Evolutionary conservation across 2,329 filamentous ascomycete species (phyloP).

Genomic region (Fusarium austroafricanum): DNA sequence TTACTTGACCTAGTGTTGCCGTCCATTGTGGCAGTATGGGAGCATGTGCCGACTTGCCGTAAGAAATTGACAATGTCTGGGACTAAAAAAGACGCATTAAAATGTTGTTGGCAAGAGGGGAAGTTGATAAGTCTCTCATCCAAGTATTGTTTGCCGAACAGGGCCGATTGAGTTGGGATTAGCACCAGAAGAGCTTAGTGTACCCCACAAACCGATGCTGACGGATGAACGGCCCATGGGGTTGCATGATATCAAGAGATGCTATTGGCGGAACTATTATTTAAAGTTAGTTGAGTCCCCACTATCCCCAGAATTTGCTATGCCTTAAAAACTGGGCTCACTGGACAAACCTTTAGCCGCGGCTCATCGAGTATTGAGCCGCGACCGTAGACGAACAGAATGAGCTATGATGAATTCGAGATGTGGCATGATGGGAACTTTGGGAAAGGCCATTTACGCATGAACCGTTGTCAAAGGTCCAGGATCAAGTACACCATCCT

Average conservation of each 20-base stretch:
- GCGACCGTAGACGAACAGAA: background rate
- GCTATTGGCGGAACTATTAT: slow-evolving; percentile 20
- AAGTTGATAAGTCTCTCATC: slow-evolving; percentile 4
- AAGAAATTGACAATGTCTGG: background rate
- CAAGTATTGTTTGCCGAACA: background rate
- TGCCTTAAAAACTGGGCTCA: slow-evolving; percentile 14
- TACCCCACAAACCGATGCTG: slow-evolving; percentile 9
- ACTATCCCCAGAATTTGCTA: slow-evolving; percentile 11
- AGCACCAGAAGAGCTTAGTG: slow-evolving; percentile 4
- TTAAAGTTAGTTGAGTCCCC: background rate
- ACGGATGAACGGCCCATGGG: slow-evolving; percentile 1
- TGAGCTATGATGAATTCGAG: no score
- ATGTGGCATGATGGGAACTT: no score
- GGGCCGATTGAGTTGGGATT: slow-evolving; percentile 4
- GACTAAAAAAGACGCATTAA: background rate
- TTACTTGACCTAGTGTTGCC: background rate
- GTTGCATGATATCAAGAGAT: background rate
- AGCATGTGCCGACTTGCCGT: background rate
- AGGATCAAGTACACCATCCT: no score
- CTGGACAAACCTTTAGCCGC: slow-evolving; percentile 13
- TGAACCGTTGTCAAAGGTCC: no score
- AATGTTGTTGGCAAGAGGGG: background rate
- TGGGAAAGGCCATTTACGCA: no score
- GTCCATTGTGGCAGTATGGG: slow-evolving; percentile 9
- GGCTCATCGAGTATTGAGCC: background rate